phyloP scores from a whole-genome alignment of 1,139 yeast genomes.

The Geotrichum cucujoidarum region DNA sequence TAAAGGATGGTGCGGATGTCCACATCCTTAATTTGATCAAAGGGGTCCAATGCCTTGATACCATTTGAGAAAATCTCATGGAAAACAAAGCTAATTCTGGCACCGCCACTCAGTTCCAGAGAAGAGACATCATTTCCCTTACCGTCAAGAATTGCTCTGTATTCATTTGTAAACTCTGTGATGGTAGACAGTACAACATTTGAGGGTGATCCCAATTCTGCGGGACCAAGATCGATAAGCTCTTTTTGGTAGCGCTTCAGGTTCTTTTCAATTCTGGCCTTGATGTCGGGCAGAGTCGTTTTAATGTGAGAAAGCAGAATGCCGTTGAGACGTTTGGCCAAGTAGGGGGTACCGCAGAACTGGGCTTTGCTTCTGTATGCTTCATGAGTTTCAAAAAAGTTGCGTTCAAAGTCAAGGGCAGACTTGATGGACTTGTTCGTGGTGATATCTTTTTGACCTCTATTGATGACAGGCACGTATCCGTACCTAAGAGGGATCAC shows the following conservation, averaged over 20 bases:
- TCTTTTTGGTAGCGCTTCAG: slow-evolving; percentile 84
- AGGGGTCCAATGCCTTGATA: slow-evolving; percentile 88
- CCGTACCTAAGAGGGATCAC: slow-evolving; percentile 94
- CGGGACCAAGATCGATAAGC: slow-evolving; percentile 63
- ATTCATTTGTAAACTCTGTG: slow-evolving; percentile 92
- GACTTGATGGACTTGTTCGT: slow-evolving; percentile 79
- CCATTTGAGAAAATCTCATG: slow-evolving; percentile 96
- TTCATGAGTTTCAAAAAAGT: slow-evolving; percentile 80
- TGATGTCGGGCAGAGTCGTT: slow-evolving; percentile 92
- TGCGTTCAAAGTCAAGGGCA: slow-evolving; percentile 77
- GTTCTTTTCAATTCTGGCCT: slow-evolving; percentile 82
- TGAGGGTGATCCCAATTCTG: slow-evolving; percentile 81
- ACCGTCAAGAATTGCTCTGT: slow-evolving; percentile 87
- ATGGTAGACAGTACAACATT: slow-evolving; percentile 86
- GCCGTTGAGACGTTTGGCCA: slow-evolving; percentile 87
- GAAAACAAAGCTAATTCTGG: slow-evolving; percentile 94
- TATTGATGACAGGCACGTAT: slow-evolving; percentile 93
- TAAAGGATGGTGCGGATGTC: slow-evolving; percentile 93
- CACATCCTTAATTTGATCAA: slow-evolving; percentile 92
- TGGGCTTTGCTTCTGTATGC: slow-evolving; percentile 95
- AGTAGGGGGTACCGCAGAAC: slow-evolving; percentile 94
- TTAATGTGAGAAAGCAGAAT: slow-evolving; percentile 90
- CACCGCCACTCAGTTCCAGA: slow-evolving; percentile 93
- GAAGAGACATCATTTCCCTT: slow-evolving; percentile 78
- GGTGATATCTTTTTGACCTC: slow-evolving; percentile 97